These are phyloP conservation scores for Didymella pomorum DNA, from an alignment of 2,329 filamentous ascomycete species.

Conservation along the genomic window DNA sequence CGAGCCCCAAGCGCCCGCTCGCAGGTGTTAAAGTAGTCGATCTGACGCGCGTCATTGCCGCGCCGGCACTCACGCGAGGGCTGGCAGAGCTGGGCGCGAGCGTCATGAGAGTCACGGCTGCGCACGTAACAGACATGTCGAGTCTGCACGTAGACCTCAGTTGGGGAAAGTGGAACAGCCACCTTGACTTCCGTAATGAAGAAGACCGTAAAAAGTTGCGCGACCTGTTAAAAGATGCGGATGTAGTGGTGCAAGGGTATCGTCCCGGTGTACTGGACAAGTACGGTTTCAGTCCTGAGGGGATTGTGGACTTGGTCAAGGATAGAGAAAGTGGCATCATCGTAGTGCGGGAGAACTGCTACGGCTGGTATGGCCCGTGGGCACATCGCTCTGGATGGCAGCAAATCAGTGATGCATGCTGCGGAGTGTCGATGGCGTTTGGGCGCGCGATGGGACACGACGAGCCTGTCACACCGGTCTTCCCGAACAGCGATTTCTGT, in stretches of 20 bases:
- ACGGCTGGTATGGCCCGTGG: slow-evolving; percentile 61
- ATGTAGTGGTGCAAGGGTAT: slow-evolving; percentile 61
- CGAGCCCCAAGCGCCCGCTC: slow-evolving; percentile 52
- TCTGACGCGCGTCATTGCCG: slow-evolving; percentile 59
- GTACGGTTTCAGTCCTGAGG: slow-evolving; percentile 55
- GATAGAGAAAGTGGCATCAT: slow-evolving; percentile 56
- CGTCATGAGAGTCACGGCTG: slow-evolving; percentile 56
- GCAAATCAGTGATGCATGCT: slow-evolving; percentile 59
- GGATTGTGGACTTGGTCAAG: slow-evolving; percentile 53
- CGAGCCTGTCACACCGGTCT: slow-evolving; percentile 56
- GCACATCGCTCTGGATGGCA: slow-evolving; percentile 61
- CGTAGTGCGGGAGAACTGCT: slow-evolving; percentile 62
- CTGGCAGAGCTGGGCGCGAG: slow-evolving; percentile 59
- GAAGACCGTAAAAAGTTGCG: slow-evolving; percentile 52
- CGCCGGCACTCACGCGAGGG: slow-evolving; percentile 53
- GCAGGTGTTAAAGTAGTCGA: slow-evolving; percentile 62
- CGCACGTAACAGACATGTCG: slow-evolving; percentile 53
- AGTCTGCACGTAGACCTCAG: slow-evolving; percentile 57
- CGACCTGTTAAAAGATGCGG: slow-evolving; percentile 57
- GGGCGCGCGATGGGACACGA: slow-evolving; percentile 58
- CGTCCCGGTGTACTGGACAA: slow-evolving; percentile 59
- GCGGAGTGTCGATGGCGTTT: slow-evolving; percentile 57
- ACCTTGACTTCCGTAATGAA: slow-evolving; percentile 55
- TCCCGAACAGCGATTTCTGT: slow-evolving; percentile 57
- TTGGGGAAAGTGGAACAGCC: slow-evolving; percentile 60